phyloP scores from a whole-genome alignment of 2,329 filamentous ascomycete genomes.

The Ophiocordyceps camponoti-rufipedis region DNA sequence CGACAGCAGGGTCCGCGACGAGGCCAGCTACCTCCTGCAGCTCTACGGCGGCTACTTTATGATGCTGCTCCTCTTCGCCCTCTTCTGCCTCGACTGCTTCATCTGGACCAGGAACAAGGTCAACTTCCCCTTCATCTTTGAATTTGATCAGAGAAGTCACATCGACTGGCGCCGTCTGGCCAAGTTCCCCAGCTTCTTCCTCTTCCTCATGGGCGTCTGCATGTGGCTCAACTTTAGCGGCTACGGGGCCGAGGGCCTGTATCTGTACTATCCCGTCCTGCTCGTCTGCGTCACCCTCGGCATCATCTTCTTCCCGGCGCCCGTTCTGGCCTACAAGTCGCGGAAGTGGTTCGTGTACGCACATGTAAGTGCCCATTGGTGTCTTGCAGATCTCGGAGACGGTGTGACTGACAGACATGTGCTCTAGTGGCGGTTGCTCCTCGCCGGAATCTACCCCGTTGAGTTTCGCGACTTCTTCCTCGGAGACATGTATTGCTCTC shows the following conservation, averaged over 20 bases:
- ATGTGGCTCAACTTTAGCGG: constrained; percentile 79
- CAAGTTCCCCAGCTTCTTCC: constrained; percentile 73
- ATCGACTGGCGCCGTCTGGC: constrained; percentile 80
- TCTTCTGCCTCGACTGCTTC: constrained; percentile 76
- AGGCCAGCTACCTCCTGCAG: constrained; percentile 59
- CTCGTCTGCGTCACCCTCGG: constrained; percentile 50
- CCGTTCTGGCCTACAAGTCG: constrained; percentile 55
- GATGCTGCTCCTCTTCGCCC: constrained; percentile 55
- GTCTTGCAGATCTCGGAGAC: neutral
- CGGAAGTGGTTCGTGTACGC: constrained; percentile 78
- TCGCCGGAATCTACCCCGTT: constrained; percentile 78
- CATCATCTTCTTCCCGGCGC: constrained; percentile 60
- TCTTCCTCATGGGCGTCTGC: constrained; percentile 59
- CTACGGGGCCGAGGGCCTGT: constrained; percentile 48
- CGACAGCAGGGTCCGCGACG: constrained; percentile 26
- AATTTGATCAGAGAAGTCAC: constrained; percentile 74
- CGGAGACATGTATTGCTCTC: constrained; percentile 92
- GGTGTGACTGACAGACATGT: constrained; percentile 3
- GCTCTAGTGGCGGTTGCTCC: constrained; percentile 58
- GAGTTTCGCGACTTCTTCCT: constrained; percentile 97
- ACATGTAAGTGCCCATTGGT: constrained; percentile 40
- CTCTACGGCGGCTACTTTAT: constrained; percentile 89
- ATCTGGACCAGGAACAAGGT: constrained; percentile 73
- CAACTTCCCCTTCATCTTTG: constrained; percentile 94
- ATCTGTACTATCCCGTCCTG: constrained; percentile 71